phyloP scores from a whole-genome alignment of 441 rosid genomes.

The Heliophila coronopifolia region DNA sequence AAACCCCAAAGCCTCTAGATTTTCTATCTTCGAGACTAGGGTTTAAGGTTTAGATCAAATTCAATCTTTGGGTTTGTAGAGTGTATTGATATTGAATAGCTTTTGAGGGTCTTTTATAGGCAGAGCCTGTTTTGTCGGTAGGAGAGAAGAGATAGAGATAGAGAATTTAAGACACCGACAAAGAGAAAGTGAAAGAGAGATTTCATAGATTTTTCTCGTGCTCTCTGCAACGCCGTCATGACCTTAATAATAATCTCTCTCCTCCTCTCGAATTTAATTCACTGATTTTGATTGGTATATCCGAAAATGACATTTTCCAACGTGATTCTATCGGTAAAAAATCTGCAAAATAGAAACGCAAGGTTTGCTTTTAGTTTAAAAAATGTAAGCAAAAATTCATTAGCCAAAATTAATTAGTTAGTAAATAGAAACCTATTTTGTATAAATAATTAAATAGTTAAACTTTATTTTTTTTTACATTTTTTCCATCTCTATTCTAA shows the following conservation, averaged over 20 bases:
- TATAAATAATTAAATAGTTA: too few relatives aligned
- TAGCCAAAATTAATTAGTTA: too few relatives aligned
- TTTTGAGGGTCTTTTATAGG: slow-evolving; percentile 8
- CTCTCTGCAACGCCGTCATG: slow-evolving; percentile 39
- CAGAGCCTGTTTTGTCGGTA: slow-evolving; percentile 30
- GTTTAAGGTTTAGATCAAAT: slow-evolving; percentile 24
- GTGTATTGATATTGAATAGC: slow-evolving; percentile 20
- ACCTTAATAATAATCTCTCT: slow-evolving; percentile 30
- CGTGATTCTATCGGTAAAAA: too few relatives aligned
- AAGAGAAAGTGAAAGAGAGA: not conserved
- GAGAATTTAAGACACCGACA: slow-evolving; percentile 5
- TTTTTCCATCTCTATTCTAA: too few relatives aligned
- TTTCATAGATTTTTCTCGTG: slow-evolving; percentile 34
- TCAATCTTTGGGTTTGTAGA: slow-evolving; percentile 25
- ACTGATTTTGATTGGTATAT: too few relatives aligned
- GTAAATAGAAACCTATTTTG: too few relatives aligned
- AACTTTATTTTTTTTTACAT: too few relatives aligned
- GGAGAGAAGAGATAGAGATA: slow-evolving; percentile 16
- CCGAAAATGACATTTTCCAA: too few relatives aligned
- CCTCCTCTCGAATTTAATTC: slow-evolving; percentile 25
- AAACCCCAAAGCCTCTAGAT: slow-evolving; percentile 58
- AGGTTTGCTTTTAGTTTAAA: too few relatives aligned
- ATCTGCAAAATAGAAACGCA: too few relatives aligned
- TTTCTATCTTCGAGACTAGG: slow-evolving; percentile 10
- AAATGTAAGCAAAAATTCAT: too few relatives aligned